Percentiles rank a stretch among this genome's conserved stretches.
Conservation (phyloP, 768 basidiomycete species). For the Leucocoprinus birnbaumii region DNA sequence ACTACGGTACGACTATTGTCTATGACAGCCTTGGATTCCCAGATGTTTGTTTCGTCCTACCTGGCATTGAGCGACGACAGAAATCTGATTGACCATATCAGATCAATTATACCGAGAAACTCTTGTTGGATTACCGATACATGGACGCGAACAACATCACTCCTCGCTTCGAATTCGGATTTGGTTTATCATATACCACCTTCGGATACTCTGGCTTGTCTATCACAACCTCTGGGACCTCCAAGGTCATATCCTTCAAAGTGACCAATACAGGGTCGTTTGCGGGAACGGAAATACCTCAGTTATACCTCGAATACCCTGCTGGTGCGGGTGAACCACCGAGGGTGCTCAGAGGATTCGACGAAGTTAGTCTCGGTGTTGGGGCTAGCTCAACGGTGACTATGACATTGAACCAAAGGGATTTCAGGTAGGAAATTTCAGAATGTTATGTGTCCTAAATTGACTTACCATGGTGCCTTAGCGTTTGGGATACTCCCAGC, state of each 20-base stretch:
- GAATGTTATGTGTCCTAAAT: not conserved
- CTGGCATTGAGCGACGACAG: not conserved
- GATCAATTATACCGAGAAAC: conserved; percentile 66
- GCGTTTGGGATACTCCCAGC: conserved; percentile 50
- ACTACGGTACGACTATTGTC: conserved; percentile 42
- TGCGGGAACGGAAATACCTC: conserved; percentile 52
- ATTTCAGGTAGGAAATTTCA: conserved; percentile 38
- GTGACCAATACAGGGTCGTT: conserved; percentile 45
- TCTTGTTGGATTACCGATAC: conserved; percentile 67
- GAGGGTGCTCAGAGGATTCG: conserved; percentile 50
- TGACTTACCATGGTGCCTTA: conserved; percentile 16
- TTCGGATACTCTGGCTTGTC: conserved; percentile 59
- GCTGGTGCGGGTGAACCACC: conserved; percentile 42
- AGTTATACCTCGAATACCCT: conserved; percentile 52
- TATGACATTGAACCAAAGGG: conserved; percentile 35
- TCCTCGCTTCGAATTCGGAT: conserved; percentile 67
- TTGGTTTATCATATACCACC: conserved; percentile 71
- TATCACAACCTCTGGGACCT: conserved; percentile 30
- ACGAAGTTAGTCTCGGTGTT: conserved; percentile 37
- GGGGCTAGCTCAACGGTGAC: conserved; percentile 33
- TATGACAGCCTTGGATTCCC: conserved; percentile 40
- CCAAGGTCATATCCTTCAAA: conserved; percentile 36
- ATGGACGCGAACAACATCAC: conserved; percentile 51
- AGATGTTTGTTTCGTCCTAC: conserved; percentile 18
- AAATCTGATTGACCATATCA: conserved; percentile 16